A percentile compares a stretch with the other conserved stretches of the same genome.
phyloP scores from a whole-genome alignment of 2,329 filamentous ascomycete species.

The Ceratocystis eucalypticola region DNA sequence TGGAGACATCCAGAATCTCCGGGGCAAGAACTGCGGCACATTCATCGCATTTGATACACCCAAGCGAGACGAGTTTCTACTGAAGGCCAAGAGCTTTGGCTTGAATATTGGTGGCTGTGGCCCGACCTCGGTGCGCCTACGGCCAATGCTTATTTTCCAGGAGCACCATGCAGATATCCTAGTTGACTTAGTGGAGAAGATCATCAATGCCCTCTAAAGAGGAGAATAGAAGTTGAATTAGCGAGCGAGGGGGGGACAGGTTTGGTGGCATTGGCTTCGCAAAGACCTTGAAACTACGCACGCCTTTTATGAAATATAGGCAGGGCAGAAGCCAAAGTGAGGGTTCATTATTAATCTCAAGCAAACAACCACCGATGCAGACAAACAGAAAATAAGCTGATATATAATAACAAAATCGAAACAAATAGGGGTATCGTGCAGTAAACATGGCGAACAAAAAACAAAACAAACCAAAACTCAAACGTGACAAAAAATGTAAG shows the following conservation, averaged over 20 bases:
- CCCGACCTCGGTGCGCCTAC: conserved; percentile 57
- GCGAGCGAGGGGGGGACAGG: too few species aligned
- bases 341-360: background rate
- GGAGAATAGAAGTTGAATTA: background rate
- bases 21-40: conserved; percentile 77
- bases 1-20: conserved; percentile 64
- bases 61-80: conserved; percentile 63
- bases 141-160: conserved; percentile 89
- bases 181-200: conserved; percentile 63
- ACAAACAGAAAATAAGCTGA: background rate
- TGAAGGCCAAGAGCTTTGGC: conserved; percentile 63
- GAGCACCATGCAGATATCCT: conserved; percentile 80
- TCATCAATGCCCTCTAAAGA: conserved; percentile 37
- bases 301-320: too few species aligned
- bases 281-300: background rate
- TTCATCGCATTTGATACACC: conserved; percentile 88
- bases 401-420: conserved; percentile 5
- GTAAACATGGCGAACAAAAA: conserved; percentile 5
- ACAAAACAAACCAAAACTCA: background rate
- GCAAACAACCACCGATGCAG: background rate
- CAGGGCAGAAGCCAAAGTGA: background rate
- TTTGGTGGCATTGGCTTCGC: too few species aligned
- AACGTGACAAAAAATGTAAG: background rate
- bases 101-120: conserved; percentile 83
- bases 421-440: conserved; percentile 6